Evolutionary conservation across 2,329 filamentous ascomycete genomes (phyloP), one percentile per base, ranked within the genome.

Genomic region (Penicillium sp.): DNA sequence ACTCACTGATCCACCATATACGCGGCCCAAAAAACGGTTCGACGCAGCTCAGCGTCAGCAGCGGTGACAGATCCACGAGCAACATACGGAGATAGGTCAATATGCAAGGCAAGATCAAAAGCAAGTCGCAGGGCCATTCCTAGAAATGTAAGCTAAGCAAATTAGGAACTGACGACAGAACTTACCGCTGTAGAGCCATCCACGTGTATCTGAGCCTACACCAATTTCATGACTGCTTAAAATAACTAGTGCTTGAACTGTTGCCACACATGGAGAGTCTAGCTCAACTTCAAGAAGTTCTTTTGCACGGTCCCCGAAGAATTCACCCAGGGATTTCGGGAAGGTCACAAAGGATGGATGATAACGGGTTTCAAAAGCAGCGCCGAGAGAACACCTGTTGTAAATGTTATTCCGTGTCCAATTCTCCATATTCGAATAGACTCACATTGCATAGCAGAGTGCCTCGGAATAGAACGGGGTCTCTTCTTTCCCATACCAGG

Each of bases 111-210:
- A 16, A 76, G 64, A 41, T 75, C 69, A 38, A 74, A 72, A 11
- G 69, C 61, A 36, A 75, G 63, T 40, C 72, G 60, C 56, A 73
- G 68, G 5, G 72, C 68, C 72, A 73, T 74, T 37, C 64, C 69
- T 69, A 25, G 33, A 31, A 43, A 36, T 47, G 28, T 46, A 31
- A 28, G n/a, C 12, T 10, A 46, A 37, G 31, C 1, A 52, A 30
- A 2, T 11, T 4, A 8, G 16, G 7, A 19, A 17, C 1, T 17
- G 35, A 5, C 11, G 19, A 31, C 14, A 14, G 30, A 19, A 50
- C 60, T 16, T 66, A 77, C 76, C 67, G 65, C 73, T 63, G 44
- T 73, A 77, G 6, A 78, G 61, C 76, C 75, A 78, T 6, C 73
- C 74, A 36, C 76, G 67, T 8, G 74, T 68, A 55, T 76, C 74